A percentile compares a stretch with the other conserved stretches of the same genome.
Conservation (phyloP, 768 basidiomycete genomes). For the Calvatia gigantea region DNA sequence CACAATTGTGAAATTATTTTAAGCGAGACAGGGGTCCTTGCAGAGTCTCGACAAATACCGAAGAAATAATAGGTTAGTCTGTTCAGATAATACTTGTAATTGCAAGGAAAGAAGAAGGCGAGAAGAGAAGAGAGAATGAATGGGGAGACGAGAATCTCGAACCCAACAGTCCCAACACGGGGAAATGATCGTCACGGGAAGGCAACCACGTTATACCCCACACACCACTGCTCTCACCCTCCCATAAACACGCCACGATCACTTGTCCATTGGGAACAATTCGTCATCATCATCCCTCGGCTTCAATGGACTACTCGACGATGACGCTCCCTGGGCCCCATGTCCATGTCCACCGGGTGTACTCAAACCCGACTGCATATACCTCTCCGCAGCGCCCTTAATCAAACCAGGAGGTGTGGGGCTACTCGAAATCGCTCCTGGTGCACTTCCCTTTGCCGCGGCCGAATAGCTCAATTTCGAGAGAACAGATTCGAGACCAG, state of each 20-base stretch:
- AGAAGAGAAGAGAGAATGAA: conserved; percentile 1
- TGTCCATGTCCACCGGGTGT: conserved; percentile 22
- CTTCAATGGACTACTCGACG: conserved; percentile 37
- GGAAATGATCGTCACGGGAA: conserved; percentile 3
- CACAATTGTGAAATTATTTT: no score
- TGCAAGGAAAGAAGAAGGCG: background rate
- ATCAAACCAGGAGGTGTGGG: conserved; percentile 33
- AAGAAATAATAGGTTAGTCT: conserved; percentile 4
- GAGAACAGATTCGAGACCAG: conserved; percentile 18
- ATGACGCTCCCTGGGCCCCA: background rate
- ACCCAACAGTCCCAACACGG: conserved; percentile 7
- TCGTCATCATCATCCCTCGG: conserved; percentile 64
- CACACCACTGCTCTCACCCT: background rate
- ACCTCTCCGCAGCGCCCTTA: conserved; percentile 33
- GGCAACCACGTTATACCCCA: background rate
- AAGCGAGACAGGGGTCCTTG: background rate
- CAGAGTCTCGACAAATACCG: background rate
- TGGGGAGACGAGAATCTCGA: background rate
- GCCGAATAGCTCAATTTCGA: conserved; percentile 55
- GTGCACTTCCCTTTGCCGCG: conserved; percentile 19
- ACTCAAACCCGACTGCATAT: conserved; percentile 19
- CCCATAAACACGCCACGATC: conserved; percentile 5
- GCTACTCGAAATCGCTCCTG: conserved; percentile 15
- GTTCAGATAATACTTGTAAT: conserved; percentile 15
- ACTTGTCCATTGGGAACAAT: conserved; percentile 65